Percentiles rank a stretch among this genome's conserved stretches.
Evolutionary conservation across 176 grass and related monocot species (phyloP).

Genomic region (Oryza punctata): DNA sequence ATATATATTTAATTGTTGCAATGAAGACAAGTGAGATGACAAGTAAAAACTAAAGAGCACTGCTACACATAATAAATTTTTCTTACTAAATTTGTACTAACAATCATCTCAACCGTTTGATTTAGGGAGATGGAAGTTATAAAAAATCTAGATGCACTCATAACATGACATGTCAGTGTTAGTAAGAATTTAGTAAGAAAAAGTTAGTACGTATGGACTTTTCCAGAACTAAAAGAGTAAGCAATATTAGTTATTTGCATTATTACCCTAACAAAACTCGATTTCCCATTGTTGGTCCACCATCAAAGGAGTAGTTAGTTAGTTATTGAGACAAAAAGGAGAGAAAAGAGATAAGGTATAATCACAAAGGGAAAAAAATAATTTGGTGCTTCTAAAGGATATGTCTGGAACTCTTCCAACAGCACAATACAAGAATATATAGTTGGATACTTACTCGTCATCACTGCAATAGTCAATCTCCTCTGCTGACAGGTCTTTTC

Average conservation of each 20-base stretch:
- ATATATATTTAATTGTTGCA: not conserved
- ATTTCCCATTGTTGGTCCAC: not conserved
- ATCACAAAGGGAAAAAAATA: slow-evolving; percentile 3
- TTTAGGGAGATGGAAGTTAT: too few relatives aligned
- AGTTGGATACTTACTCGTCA: slow-evolving; percentile 78
- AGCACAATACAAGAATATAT: slow-evolving; percentile 8
- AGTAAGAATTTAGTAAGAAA: too few relatives aligned
- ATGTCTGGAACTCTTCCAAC: slow-evolving; percentile 11
- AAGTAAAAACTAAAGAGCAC: slow-evolving; percentile 1
- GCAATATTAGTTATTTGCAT: not conserved
- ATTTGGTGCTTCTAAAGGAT: slow-evolving; percentile 25
- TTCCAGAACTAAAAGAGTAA: not conserved
- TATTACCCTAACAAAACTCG: not conserved
- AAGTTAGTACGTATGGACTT: too few relatives aligned
- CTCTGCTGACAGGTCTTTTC: slow-evolving; percentile 86
- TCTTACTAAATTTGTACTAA: too few relatives aligned
- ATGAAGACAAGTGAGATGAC: not conserved
- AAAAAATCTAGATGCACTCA: too few relatives aligned
- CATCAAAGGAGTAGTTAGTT: not conserved
- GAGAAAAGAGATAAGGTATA: not conserved
- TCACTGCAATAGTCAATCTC: slow-evolving; percentile 70
- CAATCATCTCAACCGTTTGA: too few relatives aligned
- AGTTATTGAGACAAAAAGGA: slow-evolving; percentile 1
- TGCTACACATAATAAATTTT: too few relatives aligned
- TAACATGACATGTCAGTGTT: too few relatives aligned